A percentile compares a stretch with the other conserved stretches of the same genome.
phyloP scores from a whole-genome alignment of 1,284 basidiomycete species.

The Ceratobasidium theobromae region DNA sequence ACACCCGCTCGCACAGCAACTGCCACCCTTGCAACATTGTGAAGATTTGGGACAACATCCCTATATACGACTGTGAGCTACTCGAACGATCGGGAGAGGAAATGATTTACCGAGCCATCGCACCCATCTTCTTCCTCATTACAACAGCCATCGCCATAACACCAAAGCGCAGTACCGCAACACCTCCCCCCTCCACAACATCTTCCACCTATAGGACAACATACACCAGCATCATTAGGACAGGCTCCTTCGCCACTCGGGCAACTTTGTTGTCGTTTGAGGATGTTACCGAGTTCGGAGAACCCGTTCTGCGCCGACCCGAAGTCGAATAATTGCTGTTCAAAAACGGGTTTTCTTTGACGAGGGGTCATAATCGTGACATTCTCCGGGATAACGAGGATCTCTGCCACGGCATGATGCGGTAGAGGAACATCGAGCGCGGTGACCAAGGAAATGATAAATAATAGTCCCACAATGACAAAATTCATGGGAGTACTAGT shows the following conservation, averaged over 20 bases:
- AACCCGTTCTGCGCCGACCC: conserved; percentile 18
- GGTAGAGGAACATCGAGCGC: not conserved
- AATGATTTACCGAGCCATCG: not conserved
- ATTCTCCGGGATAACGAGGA: conserved; percentile 3
- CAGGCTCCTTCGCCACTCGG: not conserved
- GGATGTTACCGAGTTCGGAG: not conserved
- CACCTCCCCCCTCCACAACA: conserved; percentile 14
- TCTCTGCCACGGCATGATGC: not conserved
- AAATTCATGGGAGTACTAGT: not conserved
- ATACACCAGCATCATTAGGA: not conserved
- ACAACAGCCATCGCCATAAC: conserved; percentile 1
- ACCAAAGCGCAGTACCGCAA: not conserved
- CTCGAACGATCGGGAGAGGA: not conserved
- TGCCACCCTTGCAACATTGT: conserved; percentile 19
- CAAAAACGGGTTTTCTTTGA: not conserved
- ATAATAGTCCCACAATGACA: not conserved
- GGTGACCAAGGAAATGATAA: not conserved
- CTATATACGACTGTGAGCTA: not conserved
- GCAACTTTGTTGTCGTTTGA: not conserved
- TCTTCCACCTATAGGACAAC: conserved; percentile 6
- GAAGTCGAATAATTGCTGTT: conserved; percentile 10
- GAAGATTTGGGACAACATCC: conserved; percentile 3
- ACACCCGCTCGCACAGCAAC: conserved; percentile 1
- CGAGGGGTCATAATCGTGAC: conserved; percentile 10
- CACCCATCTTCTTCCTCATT: not conserved